Base-by-base conservation (phyloP, 164 flowering plant genomes). In the Liriodendron chinense region DNA sequence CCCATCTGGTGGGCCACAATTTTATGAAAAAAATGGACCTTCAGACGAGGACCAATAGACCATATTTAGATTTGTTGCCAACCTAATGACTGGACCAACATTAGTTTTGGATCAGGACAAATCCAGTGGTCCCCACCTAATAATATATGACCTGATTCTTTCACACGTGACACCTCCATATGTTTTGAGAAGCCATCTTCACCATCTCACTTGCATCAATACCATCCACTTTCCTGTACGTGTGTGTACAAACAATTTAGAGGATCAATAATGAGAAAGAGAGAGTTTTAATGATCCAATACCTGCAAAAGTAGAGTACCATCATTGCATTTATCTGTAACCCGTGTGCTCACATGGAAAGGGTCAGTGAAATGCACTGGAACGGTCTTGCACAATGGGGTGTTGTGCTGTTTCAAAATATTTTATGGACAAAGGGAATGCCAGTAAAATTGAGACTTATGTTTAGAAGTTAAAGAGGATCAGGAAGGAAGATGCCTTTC, bases 291-390 rank as follows among this genome's bases (percentile, higher is more conserved):
- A 66, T 23, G 9, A 73, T 25, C 65, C 9, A 26, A 59, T 90
- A 94, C 99, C 96, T 96, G 99, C 83, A 94, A 81, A 72, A 96
- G 89, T 75, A 92, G 78, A 67, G 91, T 87, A 61, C 95, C 98
- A 84, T 89, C 93, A 75, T 78, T 87, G 84, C 95, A 89, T 80
- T 87, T 91, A 77, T 96, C 93, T 12, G 87, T 83, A 72, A 91
- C 86, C 56, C 94, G 93, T 68, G 91, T 89, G 80, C 86, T 89
- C 80, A 96, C 93, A 81, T 89, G 91, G 78, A 96, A 92, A 75
- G 99, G 99, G 24, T 96, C 90, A 47, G 98, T 95, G 74, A 95
- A 95, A 85, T 96, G 99, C 72, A 94, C 89, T 68, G 99, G 97
- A 63, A 96, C 56, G 43, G 99, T 96, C 87, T 97, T 95, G 93